phyloP scores from a whole-genome alignment of 1,139 yeast species.

The Taphrina sp. region DNA sequence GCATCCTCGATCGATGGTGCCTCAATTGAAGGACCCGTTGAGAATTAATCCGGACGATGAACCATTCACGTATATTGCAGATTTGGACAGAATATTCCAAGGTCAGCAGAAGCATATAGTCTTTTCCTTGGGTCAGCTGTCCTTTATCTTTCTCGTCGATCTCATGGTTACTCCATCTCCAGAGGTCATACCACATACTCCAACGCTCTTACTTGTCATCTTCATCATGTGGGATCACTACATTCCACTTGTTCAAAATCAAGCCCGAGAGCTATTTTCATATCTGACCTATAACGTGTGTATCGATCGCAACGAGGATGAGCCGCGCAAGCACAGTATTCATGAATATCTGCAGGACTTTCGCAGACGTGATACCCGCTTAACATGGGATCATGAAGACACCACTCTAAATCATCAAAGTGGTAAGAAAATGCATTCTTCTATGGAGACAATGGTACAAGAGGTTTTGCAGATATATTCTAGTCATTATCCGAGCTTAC shows the following conservation, averaged over 20 bases:
- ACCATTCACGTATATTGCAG: slow-evolving; percentile 71
- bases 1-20: slow-evolving; percentile 85
- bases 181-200: slow-evolving; percentile 56
- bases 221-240: slow-evolving; percentile 86
- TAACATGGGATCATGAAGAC: slow-evolving; percentile 85
- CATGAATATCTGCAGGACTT: slow-evolving; percentile 55
- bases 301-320: slow-evolving; percentile 46
- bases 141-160: slow-evolving; percentile 81
- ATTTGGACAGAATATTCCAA: slow-evolving; percentile 59
- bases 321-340: slow-evolving; percentile 53
- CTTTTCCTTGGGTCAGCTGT: slow-evolving; percentile 83
- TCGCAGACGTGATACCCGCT: slow-evolving; percentile 47
- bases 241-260: slow-evolving; percentile 74
- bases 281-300: slow-evolving; percentile 64
- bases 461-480: slow-evolving; percentile 59
- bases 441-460: slow-evolving; percentile 77
- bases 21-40: slow-evolving; percentile 52
- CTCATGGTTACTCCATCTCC: slow-evolving; percentile 62
- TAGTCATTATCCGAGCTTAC: slow-evolving; percentile 54
- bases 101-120: slow-evolving; percentile 66
- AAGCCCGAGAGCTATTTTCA: slow-evolving; percentile 71
- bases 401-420: slow-evolving; percentile 50
- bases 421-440: slow-evolving; percentile 76
- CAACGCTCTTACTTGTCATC: slow-evolving; percentile 78
- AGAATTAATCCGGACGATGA: slow-evolving; percentile 43